phyloP scores from a whole-genome alignment of 2,329 filamentous ascomycete genomes.

The Stagonosporopsis rhizophila region DNA sequence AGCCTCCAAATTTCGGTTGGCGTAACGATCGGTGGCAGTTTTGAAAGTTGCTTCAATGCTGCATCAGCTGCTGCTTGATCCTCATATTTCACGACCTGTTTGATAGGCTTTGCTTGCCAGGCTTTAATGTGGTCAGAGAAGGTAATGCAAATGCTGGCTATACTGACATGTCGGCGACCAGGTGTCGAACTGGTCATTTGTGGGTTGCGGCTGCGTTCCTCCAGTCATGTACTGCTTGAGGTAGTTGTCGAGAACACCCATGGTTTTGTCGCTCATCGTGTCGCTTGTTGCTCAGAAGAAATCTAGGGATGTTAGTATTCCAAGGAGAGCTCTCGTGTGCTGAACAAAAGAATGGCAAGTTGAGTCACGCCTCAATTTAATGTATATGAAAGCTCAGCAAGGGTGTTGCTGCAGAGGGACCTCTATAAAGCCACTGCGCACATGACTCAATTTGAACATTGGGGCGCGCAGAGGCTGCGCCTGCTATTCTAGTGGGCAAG shows the following conservation, averaged over 20 bases:
- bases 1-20: constrained; percentile 81
- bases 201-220: constrained; percentile 8
- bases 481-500: background rate
- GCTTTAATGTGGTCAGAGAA: constrained; percentile 52
- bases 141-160: too few relatives aligned
- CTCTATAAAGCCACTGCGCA: constrained; percentile 26
- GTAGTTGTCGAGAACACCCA: constrained; percentile 22
- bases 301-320: background rate
- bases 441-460: constrained; percentile 31
- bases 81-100: constrained; percentile 75
- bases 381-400: constrained; percentile 30
- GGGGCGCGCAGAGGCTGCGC: constrained; percentile 3
- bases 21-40: constrained; percentile 79
- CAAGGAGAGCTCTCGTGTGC: background rate
- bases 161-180: constrained; percentile 53
- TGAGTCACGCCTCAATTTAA: constrained; percentile 24
- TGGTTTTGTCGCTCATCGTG: constrained; percentile 20
- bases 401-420: constrained; percentile 27
- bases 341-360: background rate
- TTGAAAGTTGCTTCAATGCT: constrained; percentile 69
- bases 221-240: constrained; percentile 20
- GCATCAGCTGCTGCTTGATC: constrained; percentile 66
- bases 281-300: background rate
- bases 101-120: constrained; percentile 80
- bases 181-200: constrained; percentile 20